A percentile compares a stretch with the other conserved stretches of the same genome.
Conservation (phyloP, 164 flowering plant genomes). For the Akebia trifoliata region DNA sequence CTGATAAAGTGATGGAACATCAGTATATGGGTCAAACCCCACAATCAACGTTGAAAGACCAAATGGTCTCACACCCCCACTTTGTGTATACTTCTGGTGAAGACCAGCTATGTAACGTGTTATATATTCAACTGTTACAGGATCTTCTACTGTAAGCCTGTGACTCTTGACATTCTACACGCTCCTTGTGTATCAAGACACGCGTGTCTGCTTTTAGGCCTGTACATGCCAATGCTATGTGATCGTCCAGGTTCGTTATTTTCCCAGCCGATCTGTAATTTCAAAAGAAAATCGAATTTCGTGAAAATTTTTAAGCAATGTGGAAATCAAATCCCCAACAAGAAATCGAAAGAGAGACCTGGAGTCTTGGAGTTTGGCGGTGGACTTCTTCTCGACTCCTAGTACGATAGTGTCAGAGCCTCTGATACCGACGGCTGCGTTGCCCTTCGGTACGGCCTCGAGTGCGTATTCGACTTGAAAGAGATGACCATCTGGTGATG, state of each 20-base stretch:
- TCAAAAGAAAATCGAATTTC: too few relatives aligned
- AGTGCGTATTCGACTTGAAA: slow-evolving; percentile 98
- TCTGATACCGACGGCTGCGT: slow-evolving; percentile 97
- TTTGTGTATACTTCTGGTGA: slow-evolving; percentile 96
- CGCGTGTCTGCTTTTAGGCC: slow-evolving; percentile 99
- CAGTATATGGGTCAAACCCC: slow-evolving; percentile 92
- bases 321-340: too few relatives aligned
- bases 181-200: slow-evolving; percentile 80
- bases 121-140: slow-evolving; percentile 93
- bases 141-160: slow-evolving; percentile 93
- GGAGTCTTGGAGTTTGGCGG: slow-evolving; percentile 87
- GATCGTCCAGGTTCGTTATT: slow-evolving; percentile 83
- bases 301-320: too few relatives aligned
- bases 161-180: slow-evolving; percentile 97
- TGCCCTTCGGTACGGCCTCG: slow-evolving; percentile 96
- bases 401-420: slow-evolving; percentile 88
- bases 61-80: slow-evolving; percentile 98
- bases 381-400: slow-evolving; percentile 95
- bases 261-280: slow-evolving; percentile 86
- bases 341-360: slow-evolving; percentile 44
- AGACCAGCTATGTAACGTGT: slow-evolving; percentile 97
- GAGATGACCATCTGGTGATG: slow-evolving; percentile 98
- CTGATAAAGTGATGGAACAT: slow-evolving; percentile 85
- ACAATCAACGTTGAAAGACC: slow-evolving; percentile 93
- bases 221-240: slow-evolving; percentile 95